Evolutionary conservation across 306 rosid genomes (phyloP).

Genomic region (Malus fusca): DNA sequence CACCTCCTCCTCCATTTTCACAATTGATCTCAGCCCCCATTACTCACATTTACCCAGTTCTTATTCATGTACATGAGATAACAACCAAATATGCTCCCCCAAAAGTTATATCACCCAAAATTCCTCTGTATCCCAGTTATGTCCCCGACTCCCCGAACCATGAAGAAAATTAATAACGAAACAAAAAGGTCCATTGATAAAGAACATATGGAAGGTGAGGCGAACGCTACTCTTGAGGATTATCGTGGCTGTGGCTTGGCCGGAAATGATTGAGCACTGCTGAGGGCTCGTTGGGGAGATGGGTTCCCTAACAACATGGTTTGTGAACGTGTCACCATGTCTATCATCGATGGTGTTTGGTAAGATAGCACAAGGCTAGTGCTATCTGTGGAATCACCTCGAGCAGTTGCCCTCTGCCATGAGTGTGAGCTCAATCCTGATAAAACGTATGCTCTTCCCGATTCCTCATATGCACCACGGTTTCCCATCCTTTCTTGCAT

Average conservation of each 20-base stretch:
- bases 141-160: constrained; percentile 24
- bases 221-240: constrained; percentile 11
- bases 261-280: constrained; percentile 37
- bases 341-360: constrained; percentile 78
- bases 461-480: constrained; percentile 59
- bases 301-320: constrained; percentile 45
- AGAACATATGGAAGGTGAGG: constrained; percentile 18
- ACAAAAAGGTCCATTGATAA: constrained; percentile 13
- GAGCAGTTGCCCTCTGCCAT: constrained; percentile 88
- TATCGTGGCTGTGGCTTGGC: constrained; percentile 24
- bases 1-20: constrained; percentile 20
- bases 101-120: constrained; percentile 18
- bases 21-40: constrained; percentile 27
- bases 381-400: constrained; percentile 82
- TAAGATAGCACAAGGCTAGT: constrained; percentile 62
- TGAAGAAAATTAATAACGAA: constrained; percentile 7
- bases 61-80: constrained; percentile 50
- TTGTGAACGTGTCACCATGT: constrained; percentile 82
- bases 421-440: constrained; percentile 92
- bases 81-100: constrained; percentile 36
- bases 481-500: constrained; percentile 93
- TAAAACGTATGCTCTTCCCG: constrained; percentile 84
- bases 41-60: constrained; percentile 14
- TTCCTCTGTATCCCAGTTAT: constrained; percentile 28
- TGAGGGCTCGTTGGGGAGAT: constrained; percentile 28